phyloP scores from a whole-genome alignment of 139 green algal species.

The Tetradesmus obliquus region DNA sequence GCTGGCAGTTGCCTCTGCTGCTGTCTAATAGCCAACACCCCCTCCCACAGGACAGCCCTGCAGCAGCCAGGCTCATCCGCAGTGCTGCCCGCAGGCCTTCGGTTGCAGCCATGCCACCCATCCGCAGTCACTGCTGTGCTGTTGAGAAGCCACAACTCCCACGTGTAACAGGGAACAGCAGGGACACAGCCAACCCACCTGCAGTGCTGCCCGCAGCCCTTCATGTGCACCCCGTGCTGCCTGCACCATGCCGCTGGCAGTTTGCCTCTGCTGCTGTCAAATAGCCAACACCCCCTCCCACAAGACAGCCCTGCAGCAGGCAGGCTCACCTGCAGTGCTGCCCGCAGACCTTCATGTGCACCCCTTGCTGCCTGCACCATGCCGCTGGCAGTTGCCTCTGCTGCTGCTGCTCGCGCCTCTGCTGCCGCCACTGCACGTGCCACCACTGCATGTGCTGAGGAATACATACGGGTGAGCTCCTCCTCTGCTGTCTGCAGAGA shows the following conservation, averaged over 20 bases:
- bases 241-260: background rate
- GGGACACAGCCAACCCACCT: background rate
- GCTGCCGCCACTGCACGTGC: constrained; percentile 23
- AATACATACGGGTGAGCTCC: background rate
- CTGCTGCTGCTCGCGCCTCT: constrained; percentile 27
- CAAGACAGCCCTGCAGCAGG: background rate
- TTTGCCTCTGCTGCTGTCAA: constrained; percentile 3
- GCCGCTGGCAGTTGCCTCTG: constrained; percentile 8
- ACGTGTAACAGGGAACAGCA: background rate
- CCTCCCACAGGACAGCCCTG: background rate
- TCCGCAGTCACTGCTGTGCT: background rate
- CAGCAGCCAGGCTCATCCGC: no score
- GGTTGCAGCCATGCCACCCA: no score
- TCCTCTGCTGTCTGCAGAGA: background rate
- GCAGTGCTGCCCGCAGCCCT: background rate
- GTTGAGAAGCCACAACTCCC: no score
- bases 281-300: background rate
- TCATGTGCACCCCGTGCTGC: background rate
- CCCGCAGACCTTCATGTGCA: background rate
- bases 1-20: constrained; percentile 15
- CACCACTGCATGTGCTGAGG: constrained; percentile 15
- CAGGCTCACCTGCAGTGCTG: constrained; percentile 3
- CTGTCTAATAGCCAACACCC: background rate
- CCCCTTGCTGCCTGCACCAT: background rate
- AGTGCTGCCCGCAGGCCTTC: no score